phyloP scores from a whole-genome alignment of 78 protist species.

The Capsaspora owczarzaki region DNA sequence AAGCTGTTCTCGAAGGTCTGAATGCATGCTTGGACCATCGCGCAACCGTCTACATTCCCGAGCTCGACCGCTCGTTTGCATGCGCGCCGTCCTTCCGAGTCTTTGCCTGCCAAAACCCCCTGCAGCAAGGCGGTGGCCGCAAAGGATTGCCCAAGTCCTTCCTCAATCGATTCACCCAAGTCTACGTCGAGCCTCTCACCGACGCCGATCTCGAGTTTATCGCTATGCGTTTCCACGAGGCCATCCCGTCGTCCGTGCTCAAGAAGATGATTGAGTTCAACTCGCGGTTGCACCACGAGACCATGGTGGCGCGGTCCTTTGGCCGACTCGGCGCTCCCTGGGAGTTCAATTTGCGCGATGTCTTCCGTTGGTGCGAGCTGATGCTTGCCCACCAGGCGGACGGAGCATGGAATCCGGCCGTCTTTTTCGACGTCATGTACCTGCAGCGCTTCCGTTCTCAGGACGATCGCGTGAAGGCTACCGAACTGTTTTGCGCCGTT shows the following conservation, averaged over 20 bases:
- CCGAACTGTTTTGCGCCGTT: constrained; percentile 31
- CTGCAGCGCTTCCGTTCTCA: constrained; percentile 76
- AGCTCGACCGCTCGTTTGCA: constrained; percentile 67
- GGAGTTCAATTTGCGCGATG: constrained; percentile 99
- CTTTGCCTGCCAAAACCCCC: constrained; percentile 97
- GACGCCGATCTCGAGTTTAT: constrained; percentile 65
- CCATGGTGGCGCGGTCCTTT: constrained; percentile 37
- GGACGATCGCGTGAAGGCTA: constrained; percentile 53
- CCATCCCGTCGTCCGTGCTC: constrained; percentile 2
- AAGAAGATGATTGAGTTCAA: constrained; percentile 65
- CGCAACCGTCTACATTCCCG: constrained; percentile 86
- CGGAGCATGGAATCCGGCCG: not conserved
- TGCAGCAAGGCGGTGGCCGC: constrained; percentile 96
- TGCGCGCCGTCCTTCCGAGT: constrained; percentile 73
- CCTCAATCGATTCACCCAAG: constrained; percentile 93
- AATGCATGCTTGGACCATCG: constrained; percentile 98
- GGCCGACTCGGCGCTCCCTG: constrained; percentile 91
- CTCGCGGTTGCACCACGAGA: constrained; percentile 27
- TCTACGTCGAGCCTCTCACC: constrained; percentile 62
- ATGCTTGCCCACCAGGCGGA: constrained; percentile 8
- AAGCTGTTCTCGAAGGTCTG: constrained; percentile 98
- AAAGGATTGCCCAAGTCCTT: constrained; percentile 97
- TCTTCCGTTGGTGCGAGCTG: constrained; percentile 88
- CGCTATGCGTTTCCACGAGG: constrained; percentile 36
- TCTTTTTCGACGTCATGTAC: constrained; percentile 66